Evolutionary conservation across 106 monocot species (phyloP), one percentile per base, ranked within the genome.

Genomic region (Acorus gramineus): DNA sequence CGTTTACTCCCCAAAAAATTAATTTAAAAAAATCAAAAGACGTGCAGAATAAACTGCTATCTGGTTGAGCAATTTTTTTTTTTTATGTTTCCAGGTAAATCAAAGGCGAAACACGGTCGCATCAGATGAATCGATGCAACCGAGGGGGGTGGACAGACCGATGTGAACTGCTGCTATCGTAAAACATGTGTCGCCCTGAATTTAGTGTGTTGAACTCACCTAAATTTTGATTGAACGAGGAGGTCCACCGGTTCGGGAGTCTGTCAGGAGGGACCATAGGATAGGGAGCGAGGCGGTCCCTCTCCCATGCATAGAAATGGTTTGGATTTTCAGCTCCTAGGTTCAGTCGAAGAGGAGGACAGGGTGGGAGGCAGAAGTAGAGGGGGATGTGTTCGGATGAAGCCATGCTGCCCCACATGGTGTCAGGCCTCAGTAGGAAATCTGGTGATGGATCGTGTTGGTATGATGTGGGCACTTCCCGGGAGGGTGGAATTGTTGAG

Each of bases 221-320:
- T 28, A 1, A 0, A 28, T 1, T 28, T 28, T 28, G 28, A 28
- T 28, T 1, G 28, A 28, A 28, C 28, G 69, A 13, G 69, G 73
- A 50, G 49, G 52, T 4, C 79, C 79, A 79, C 75, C 73, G 72
- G 11, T 55, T 43, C 7, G 79, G 65, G 7, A 66, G 72, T 55
- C 71, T 59, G 3, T 83, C 76, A 1, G 70, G 61, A 2, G 71
- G 79, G 5, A 74, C 7, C 56, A 77, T 49, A 4, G 79, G 79
- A 68, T 76, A 79, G 8, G 75, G 83, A 13, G 79, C 72, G 9
- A 76, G 68, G 0, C 42, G 76, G 57, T 76, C 84, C 44, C 84
- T 73, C 42, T 80, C 80, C 79, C 76, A 80, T 42, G 79, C 66
- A 49, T 84, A 84, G 55, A 79, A 66, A 43, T 70, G 58, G 53